Conservation (phyloP, 495 filamentous ascomycete species). For the Penicillium manginii region DNA sequence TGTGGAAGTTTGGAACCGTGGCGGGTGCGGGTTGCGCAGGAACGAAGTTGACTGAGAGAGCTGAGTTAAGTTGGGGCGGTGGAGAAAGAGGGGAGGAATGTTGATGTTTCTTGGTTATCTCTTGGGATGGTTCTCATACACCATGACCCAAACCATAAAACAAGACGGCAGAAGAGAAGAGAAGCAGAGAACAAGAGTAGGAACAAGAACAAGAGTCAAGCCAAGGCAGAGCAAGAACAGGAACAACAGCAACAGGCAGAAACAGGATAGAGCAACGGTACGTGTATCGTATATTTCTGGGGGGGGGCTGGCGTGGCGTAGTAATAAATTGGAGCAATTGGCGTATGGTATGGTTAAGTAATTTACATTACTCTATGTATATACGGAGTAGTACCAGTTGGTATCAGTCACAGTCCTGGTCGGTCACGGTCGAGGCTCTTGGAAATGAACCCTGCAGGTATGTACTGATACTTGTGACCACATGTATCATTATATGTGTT, state of each 20-base stretch:
- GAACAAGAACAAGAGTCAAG: background rate
- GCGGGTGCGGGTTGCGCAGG: constrained; percentile 22
- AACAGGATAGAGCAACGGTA: constrained; percentile 9
- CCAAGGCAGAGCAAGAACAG: no score
- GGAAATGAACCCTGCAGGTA: constrained; percentile 18
- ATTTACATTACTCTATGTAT: no score
- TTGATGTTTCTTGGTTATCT: constrained; percentile 1
- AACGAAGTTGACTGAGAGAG: constrained; percentile 7
- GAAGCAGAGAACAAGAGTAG: background rate
- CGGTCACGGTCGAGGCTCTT: constrained; percentile 34
- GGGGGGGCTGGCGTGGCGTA: constrained; percentile 1
- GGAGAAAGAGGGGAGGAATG: constrained; percentile 4
- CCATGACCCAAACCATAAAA: background rate
- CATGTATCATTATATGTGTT: background rate
- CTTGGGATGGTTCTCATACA: background rate
- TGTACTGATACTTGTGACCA: constrained; percentile 13
- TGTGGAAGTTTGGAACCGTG: constrained; percentile 24
- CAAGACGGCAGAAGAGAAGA: background rate
- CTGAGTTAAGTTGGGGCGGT: background rate
- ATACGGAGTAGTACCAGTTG: no score
- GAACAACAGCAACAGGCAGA: constrained; percentile 10
- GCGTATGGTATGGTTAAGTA: background rate
- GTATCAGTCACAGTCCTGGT: constrained; percentile 7
- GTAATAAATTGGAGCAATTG: background rate
- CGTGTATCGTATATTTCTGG: background rate